These are phyloP conservation scores for Penicillium psychrosexuale DNA, from an alignment of 2,329 filamentous ascomycete species.

Conservation along the genomic window DNA sequence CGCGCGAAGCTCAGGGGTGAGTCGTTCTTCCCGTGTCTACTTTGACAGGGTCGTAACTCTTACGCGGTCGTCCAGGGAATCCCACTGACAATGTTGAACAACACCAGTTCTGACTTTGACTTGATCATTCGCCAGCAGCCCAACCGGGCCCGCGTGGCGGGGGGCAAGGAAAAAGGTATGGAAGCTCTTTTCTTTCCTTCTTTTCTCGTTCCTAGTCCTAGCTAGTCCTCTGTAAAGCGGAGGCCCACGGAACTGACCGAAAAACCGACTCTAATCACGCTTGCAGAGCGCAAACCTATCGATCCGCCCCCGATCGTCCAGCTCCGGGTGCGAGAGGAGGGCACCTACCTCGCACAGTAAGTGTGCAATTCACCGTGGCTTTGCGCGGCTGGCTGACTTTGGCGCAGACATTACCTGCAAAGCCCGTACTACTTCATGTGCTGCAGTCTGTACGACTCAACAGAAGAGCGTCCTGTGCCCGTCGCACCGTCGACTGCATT, in stretches of 20 bases:
- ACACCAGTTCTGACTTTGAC: constrained; percentile 54
- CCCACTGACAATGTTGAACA: constrained; percentile 41
- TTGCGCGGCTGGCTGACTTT: constrained; percentile 14
- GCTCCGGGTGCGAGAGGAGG: constrained; percentile 53
- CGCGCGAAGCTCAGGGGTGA: constrained; percentile 44
- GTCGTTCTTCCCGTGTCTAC: constrained; percentile 19
- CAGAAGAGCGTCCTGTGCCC: constrained; percentile 45
- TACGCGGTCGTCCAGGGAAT: constrained; percentile 29
- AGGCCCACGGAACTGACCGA: neutral
- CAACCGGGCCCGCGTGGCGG: constrained; percentile 62
- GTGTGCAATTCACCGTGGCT: constrained; percentile 28
- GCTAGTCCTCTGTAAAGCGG: neutral
- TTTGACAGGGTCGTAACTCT: constrained; percentile 27
- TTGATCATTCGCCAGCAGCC: constrained; percentile 65
- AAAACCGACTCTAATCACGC: neutral
- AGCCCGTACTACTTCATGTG: constrained; percentile 65
- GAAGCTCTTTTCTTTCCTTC: neutral
- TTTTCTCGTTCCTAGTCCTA: neutral
- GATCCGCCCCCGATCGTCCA: constrained; percentile 81
- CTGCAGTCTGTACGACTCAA: constrained; percentile 53
- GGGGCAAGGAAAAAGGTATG: constrained; percentile 72
- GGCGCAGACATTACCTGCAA: constrained; percentile 57
- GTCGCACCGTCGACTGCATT: constrained; percentile 53
- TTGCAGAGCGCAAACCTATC: constrained; percentile 73
- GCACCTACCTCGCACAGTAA: constrained; percentile 58